Evolutionary conservation across 2,329 filamentous ascomycete genomes (phyloP).

Genomic region (Fusarium tjaetaba): DNA sequence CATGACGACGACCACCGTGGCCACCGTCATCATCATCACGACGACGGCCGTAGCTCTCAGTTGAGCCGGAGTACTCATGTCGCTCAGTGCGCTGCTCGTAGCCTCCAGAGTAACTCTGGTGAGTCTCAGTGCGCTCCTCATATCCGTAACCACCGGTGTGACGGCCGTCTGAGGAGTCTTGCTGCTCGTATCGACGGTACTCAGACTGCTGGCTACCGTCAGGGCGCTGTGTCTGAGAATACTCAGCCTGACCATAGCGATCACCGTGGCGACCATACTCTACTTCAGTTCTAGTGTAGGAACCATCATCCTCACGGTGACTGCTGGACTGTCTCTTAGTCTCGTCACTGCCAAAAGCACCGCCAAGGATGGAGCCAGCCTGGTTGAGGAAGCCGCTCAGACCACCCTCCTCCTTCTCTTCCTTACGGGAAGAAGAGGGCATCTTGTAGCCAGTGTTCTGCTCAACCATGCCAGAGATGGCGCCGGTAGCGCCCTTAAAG

Average conservation of each 20-base stretch:
- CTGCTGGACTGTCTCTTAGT: slow-evolving; percentile 64
- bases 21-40: slow-evolving; percentile 10
- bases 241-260: slow-evolving; percentile 69
- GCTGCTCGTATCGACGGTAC: slow-evolving; percentile 71
- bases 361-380: slow-evolving; percentile 73
- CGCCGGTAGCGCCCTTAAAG: slow-evolving; percentile 66
- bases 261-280: slow-evolving; percentile 68
- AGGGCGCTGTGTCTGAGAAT: slow-evolving; percentile 66
- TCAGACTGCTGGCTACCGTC: slow-evolving; percentile 67
- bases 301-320: slow-evolving; percentile 67
- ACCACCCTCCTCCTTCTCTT: slow-evolving; percentile 68
- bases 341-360: slow-evolving; percentile 64
- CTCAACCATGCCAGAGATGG: slow-evolving; percentile 58
- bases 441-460: slow-evolving; percentile 58
- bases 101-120: slow-evolving; percentile 61
- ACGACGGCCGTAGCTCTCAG: slow-evolving; percentile 43
- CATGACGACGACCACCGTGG: slow-evolving; percentile 21
- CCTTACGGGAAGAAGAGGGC: slow-evolving; percentile 45
- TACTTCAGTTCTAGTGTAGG: slow-evolving; percentile 68
- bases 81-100: slow-evolving; percentile 66
- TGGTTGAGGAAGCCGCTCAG: slow-evolving; percentile 77
- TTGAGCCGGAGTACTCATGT: slow-evolving; percentile 55
- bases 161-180: slow-evolving; percentile 52
- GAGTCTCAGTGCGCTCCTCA: slow-evolving; percentile 66
- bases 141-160: slow-evolving; percentile 63